Conservation (phyloP, 495 filamentous ascomycete species). For the Annulohypoxylon moriforme region DNA sequence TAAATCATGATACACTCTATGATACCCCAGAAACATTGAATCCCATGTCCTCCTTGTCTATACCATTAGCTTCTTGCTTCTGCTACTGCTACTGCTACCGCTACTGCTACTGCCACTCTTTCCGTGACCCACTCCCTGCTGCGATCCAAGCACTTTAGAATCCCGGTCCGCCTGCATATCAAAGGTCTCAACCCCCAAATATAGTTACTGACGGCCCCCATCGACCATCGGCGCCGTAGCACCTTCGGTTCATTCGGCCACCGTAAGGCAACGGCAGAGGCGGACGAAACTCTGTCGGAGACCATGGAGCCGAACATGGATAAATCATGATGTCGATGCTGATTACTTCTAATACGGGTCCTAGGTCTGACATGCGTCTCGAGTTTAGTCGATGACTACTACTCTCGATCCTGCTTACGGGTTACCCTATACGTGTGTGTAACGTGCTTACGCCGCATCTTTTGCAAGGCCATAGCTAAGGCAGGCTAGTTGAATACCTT, state of each 20-base stretch:
- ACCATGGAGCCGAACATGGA: slow-evolving; percentile 28
- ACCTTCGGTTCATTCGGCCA: slow-evolving; percentile 30
- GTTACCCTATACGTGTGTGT: slow-evolving; percentile 28
- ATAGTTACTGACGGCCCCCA: slow-evolving; percentile 39
- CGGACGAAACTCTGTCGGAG: slow-evolving; percentile 28
- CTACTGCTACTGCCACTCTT: slow-evolving; percentile 4
- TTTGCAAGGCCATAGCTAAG: slow-evolving; percentile 9
- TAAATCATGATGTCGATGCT: slow-evolving; percentile 30
- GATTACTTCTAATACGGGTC: slow-evolving; percentile 27
- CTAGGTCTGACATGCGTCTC: slow-evolving; percentile 42
- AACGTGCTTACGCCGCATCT: slow-evolving; percentile 39
- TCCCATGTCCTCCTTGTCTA: not conserved
- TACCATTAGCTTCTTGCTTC: no score
- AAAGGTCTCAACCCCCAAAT: slow-evolving; percentile 28
- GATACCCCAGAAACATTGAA: slow-evolving; percentile 32
- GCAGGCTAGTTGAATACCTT: not conserved
- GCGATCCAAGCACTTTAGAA: slow-evolving; percentile 26
- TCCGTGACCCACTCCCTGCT: slow-evolving; percentile 29
- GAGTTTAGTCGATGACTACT: slow-evolving; percentile 24
- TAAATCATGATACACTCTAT: slow-evolving; percentile 37
- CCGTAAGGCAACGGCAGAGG: slow-evolving; percentile 31
- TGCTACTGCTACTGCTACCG: not conserved
- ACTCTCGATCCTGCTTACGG: slow-evolving; percentile 29
- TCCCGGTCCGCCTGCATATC: slow-evolving; percentile 34
- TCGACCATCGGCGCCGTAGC: slow-evolving; percentile 36